Percentiles rank a stretch among this genome's conserved stretches.
These are phyloP conservation scores for Caloboletus firmus DNA, from an alignment of 1,284 basidiomycete genomes.

Conservation along the genomic window DNA sequence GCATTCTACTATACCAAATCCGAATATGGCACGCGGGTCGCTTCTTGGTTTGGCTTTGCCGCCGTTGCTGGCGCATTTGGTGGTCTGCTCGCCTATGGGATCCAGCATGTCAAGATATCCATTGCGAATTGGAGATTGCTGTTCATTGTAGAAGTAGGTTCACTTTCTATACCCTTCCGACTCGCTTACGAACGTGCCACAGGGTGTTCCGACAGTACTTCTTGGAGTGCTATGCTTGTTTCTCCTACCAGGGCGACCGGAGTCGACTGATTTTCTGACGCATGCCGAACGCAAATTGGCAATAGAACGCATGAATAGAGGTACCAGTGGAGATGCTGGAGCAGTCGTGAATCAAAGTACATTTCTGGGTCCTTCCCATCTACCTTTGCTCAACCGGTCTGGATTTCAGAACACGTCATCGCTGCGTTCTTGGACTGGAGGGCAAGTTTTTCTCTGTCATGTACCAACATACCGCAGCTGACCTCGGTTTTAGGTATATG, in stretches of 20 bases:
- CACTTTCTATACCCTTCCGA: neutral
- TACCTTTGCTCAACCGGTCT: neutral
- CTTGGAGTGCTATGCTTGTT: conserved; percentile 66
- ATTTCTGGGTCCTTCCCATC: neutral
- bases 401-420: conserved; percentile 51
- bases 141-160: conserved; percentile 71
- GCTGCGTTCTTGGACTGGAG: conserved; percentile 74
- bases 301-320: conserved; percentile 71
- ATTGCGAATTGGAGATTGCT: conserved; percentile 65
- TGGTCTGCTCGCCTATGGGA: conserved; percentile 70
- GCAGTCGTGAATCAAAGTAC: conserved; percentile 66
- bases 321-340: conserved; percentile 65
- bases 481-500: conserved; percentile 49
- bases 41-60: conserved; percentile 78
- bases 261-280: conserved; percentile 68
- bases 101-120: conserved; percentile 54
- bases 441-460: conserved; percentile 38
- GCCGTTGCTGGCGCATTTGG: conserved; percentile 79
- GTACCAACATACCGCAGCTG: neutral
- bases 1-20: conserved; percentile 75
- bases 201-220: conserved; percentile 68
- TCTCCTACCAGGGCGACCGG: conserved; percentile 76
- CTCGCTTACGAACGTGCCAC: neutral
- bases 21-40: conserved; percentile 71
- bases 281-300: conserved; percentile 75